Percentiles rank a stretch among this genome's conserved stretches.
These are phyloP conservation scores for Moringa oleifera DNA, from an alignment of 345 rosid species.

Conservation along the genomic window DNA sequence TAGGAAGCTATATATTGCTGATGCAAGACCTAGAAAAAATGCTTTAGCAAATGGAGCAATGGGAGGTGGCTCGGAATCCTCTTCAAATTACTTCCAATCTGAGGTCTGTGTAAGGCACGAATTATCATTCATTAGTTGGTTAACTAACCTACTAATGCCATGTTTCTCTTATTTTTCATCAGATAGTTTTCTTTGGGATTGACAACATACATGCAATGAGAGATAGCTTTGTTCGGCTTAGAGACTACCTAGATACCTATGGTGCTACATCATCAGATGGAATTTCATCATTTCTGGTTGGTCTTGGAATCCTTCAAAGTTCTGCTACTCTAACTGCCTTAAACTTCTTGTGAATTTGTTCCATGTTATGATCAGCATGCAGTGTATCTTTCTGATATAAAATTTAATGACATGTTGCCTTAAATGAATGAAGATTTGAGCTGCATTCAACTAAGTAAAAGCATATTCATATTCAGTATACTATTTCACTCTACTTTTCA, in stretches of 20 bases:
- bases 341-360: too few relatives aligned
- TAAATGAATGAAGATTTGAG: too few relatives aligned
- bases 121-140: conserved; percentile 17
- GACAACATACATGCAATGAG: conserved; percentile 99
- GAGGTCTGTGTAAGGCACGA: conserved; percentile 55
- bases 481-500: neutral
- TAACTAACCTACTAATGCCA: conserved; percentile 16
- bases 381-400: too few relatives aligned
- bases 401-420: too few relatives aligned
- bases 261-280: conserved; percentile 97
- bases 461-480: neutral
- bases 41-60: conserved; percentile 98
- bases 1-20: conserved; percentile 95
- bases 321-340: neutral
- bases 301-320: conserved; percentile 15
- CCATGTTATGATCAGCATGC: too few relatives aligned
- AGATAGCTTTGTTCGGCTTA: conserved; percentile 91
- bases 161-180: conserved; percentile 20
- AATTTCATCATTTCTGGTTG: conserved; percentile 89
- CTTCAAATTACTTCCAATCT: conserved; percentile 89
- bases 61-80: conserved; percentile 99
- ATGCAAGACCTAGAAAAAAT: conserved; percentile 98
- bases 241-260: conserved; percentile 94
- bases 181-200: conserved; percentile 97
- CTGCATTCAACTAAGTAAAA: neutral